Evolutionary conservation across 2,329 filamentous ascomycete species (phyloP).

Genomic region (Claviceps cyperi): DNA sequence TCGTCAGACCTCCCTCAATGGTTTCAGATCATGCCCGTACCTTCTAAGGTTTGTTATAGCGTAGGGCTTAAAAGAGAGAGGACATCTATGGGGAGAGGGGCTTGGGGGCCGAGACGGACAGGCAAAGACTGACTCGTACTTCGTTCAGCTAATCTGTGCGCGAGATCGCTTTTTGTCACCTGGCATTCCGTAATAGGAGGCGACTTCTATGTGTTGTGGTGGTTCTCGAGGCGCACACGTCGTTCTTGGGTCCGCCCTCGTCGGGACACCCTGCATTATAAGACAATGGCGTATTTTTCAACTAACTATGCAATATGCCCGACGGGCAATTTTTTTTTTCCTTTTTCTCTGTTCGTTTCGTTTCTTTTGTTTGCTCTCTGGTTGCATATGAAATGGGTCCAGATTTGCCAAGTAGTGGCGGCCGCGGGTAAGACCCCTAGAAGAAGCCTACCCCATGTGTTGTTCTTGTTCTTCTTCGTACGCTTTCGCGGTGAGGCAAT

Average conservation of each 20-base stretch:
- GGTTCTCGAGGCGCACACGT: neutral
- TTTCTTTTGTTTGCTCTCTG: neutral
- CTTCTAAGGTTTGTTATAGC: neutral
- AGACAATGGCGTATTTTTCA: neutral
- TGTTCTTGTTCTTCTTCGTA: too few species aligned
- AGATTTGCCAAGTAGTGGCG: too few species aligned
- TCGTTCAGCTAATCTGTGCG: neutral
- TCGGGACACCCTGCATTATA: neutral
- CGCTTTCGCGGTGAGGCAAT: too few species aligned
- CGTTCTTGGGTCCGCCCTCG: too few species aligned
- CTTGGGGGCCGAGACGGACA: too few species aligned
- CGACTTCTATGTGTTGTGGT: neutral
- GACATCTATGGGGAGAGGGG: neutral
- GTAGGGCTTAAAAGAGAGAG: neutral
- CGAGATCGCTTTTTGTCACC: neutral
- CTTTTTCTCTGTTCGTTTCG: neutral
- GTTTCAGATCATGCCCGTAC: neutral
- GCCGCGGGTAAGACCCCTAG: too few species aligned
- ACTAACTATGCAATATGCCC: neutral
- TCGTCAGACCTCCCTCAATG: neutral
- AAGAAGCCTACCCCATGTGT: too few species aligned
- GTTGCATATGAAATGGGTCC: too few species aligned
- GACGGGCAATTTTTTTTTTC: neutral
- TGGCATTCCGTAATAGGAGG: neutral
- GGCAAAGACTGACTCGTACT: neutral